Evolutionary conservation across 164 flowering plant species (phyloP), one percentile per base, ranked within the genome.

Genomic region (Malania oleifera): DNA sequence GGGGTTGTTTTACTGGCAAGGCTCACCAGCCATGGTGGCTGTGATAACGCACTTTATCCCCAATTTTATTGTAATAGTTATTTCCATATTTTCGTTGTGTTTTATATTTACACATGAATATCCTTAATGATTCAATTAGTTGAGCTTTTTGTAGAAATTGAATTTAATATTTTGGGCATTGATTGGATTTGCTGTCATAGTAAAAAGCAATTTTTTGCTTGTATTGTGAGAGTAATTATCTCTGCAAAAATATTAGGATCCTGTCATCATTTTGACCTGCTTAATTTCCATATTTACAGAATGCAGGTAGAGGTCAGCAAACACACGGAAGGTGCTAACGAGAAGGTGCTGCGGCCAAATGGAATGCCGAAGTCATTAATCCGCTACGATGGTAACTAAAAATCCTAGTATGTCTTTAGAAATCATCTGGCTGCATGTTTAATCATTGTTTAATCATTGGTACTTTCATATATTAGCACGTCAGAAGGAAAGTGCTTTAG

Each of bases 241-340:
- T n/a, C n/a, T n/a, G n/a, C 35, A 4, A 31, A 4, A 43, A 43
- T 43, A 17, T 43, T 43, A 43, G 46, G 46, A 43, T 11, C 5
- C 1, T 17, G 5, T 43, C 19, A 15, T 43, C 43, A 43, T 18
- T n/a, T 15, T 17, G 15, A 43, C 1, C 46, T 43, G 20, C n/a
- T 5, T 2, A 3, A 43, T n/a, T 15, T 2, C 46, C 52, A 24
- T 27, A 64, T 7, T 46, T 65, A 59, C 88, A 92, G 98, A 67
- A 93, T 93, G 99, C 99, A 93, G 83, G 99, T 93, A 53, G 99
- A 93, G 69, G 97, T 93, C 58, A 93, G 99, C 77, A 93, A 90
- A 63, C 83, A 83, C 71, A 93, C 99, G 0, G 99, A 90, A 75
- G 99, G 99, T 25, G 44, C 79, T 17, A 75, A 68, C 51, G 96